A percentile compares a stretch with the other conserved stretches of the same genome.
These are phyloP conservation scores for Trifolium repens DNA, from an alignment of 306 rosid genomes.

Conservation along the genomic window DNA sequence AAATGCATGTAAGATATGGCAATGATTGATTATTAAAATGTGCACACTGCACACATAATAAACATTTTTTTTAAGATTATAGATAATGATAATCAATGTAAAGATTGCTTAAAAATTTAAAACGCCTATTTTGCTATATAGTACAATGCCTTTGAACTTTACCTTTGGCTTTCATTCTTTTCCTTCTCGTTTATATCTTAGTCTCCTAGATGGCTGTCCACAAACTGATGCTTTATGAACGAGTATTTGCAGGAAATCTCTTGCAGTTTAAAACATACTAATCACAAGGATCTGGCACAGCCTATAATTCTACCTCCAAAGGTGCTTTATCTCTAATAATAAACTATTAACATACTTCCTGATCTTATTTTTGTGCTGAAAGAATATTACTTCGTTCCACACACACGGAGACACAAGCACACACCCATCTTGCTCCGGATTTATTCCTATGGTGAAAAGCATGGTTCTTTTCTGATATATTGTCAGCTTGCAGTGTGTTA, in stretches of 20 bases:
- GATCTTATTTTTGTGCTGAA: conserved; percentile 27
- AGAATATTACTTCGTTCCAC: conserved; percentile 17
- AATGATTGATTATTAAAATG: conserved; percentile 36
- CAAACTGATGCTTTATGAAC: conserved; percentile 43
- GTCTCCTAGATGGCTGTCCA: conserved; percentile 19
- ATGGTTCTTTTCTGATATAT: conserved; percentile 28
- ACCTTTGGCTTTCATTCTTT: background rate
- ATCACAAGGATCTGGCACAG: conserved; percentile 47
- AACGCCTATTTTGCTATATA: conserved; percentile 17
- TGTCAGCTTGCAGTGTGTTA: conserved; percentile 60
- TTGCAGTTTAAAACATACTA: conserved; percentile 48
- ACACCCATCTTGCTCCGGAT: conserved; percentile 18
- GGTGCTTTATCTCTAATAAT: conserved; percentile 52
- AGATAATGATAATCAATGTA: background rate
- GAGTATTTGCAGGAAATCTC: conserved; percentile 57
- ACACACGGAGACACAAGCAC: background rate
- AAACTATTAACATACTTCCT: conserved; percentile 21
- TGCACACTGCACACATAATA: conserved; percentile 29
- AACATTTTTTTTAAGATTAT: background rate
- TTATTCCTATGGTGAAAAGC: conserved; percentile 33
- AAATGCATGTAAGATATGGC: conserved; percentile 64
- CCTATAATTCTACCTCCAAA: conserved; percentile 48
- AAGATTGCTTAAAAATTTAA: conserved; percentile 38
- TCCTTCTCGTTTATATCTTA: conserved; percentile 26
- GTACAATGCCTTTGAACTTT: conserved; percentile 14